These are phyloP conservation scores for Ceratocystis destructans DNA, from an alignment of 2,329 filamentous ascomycete species.

Conservation along the genomic window DNA sequence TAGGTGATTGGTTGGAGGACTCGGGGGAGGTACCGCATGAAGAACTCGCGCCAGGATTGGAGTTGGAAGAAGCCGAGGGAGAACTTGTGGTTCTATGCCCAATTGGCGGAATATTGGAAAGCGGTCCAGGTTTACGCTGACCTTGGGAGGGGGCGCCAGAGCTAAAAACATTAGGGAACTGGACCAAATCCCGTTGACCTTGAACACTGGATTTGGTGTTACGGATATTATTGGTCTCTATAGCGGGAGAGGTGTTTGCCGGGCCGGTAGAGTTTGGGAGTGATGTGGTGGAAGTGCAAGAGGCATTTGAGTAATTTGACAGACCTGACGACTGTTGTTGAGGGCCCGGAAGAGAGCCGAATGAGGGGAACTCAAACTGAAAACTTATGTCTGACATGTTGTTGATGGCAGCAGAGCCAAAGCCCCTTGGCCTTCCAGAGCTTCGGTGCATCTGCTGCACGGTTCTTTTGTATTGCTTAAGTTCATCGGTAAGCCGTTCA, in stretches of 20 bases:
- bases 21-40: conserved; percentile 69
- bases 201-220: background rate
- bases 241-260: background rate
- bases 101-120: background rate
- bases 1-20: conserved; percentile 57
- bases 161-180: conserved; percentile 16
- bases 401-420: conserved; percentile 38
- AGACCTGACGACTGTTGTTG: conserved; percentile 19
- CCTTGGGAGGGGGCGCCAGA: background rate
- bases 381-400: conserved; percentile 67
- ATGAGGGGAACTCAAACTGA: conserved; percentile 91
- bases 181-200: conserved; percentile 9
- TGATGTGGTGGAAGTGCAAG: conserved; percentile 5
- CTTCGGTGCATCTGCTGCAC: conserved; percentile 44
- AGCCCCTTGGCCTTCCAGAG: conserved; percentile 24
- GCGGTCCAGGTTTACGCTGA: conserved; percentile 5
- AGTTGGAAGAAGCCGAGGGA: conserved; percentile 49
- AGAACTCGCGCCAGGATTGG: conserved; percentile 44
- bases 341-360: conserved; percentile 56
- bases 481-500: conserved; percentile 69
- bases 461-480: conserved; percentile 82
- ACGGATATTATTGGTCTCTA: conserved; percentile 5
- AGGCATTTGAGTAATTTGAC: background rate
- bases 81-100: conserved; percentile 46
- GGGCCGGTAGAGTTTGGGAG: conserved; percentile 20